Evolutionary conservation across 257 asterid genomes (phyloP), one percentile per base, ranked within the genome.

Genomic region (Penstemon eatonii): DNA sequence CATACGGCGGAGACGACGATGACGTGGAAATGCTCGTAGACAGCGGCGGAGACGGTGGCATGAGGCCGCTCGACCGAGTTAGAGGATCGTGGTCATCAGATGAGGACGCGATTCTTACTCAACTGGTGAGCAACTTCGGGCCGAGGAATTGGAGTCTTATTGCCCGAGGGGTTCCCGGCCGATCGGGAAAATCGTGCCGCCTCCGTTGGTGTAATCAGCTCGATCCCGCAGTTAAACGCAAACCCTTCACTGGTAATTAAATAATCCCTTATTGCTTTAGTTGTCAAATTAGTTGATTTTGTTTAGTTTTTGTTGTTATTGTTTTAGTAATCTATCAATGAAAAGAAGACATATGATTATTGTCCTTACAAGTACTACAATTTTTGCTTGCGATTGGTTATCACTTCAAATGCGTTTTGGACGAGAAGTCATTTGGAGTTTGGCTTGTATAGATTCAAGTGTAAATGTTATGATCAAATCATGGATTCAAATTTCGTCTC

Each of bases 151-250:
- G 98, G 98, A 89, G 89, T 70, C 75, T 92, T 42, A 82, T 92
- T 19, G 96, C 98, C 13, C 88, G 91, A 6, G 96, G 96, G 56
- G 86, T 92, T 75, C 87, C 96, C n/a, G 96, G 98, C 39, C 80
- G 96, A 80, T 83, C 95, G 61, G 97, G 97, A 3, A 91, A 91
- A 64, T 91, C 97, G 33, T 92, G 98, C 75, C 92, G 96, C 61
- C 89, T 92, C 10, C 86, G 98, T 2, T 92, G 96, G 98, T 92
- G 96, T 71, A 92, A 92, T 81, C 98, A 92, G 84, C 96, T 92
- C 54, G 92, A 92, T 62, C 98, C 94, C 10, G 67, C 95, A 45
- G 87, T 89, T 37, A 82, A 86, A 64, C 96, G 90, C 84, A 87
- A 86, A 67, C 98, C 96, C 38, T 92, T 89, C 55, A 73, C 93